Percentiles rank a stretch among this genome's conserved stretches.
Evolutionary conservation across 495 filamentous ascomycete species (phyloP).

Genomic region (Lasiosphaeriaceae sp.): DNA sequence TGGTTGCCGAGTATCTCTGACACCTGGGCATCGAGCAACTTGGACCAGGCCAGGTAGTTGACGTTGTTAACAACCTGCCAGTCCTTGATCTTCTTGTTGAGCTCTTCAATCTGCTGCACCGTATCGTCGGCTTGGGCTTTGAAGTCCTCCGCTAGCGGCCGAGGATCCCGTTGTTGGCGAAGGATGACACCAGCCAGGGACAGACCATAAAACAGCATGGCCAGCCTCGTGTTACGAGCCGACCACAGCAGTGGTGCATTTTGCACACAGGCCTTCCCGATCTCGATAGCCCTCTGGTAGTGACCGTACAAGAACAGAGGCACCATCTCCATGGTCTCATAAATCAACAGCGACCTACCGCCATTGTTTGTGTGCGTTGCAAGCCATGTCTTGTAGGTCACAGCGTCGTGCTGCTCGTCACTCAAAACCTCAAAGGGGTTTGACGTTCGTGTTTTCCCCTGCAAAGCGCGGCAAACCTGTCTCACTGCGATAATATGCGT

Average conservation of each 20-base stretch:
- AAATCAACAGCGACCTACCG: conserved; percentile 61
- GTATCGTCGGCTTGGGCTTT: conserved; percentile 53
- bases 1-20: conserved; percentile 61
- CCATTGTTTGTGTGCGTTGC: conserved; percentile 35
- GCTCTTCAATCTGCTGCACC: conserved; percentile 51
- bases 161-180: conserved; percentile 51
- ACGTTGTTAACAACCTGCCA: conserved; percentile 65
- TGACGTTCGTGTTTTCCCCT: conserved; percentile 71
- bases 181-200: conserved; percentile 62
- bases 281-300: conserved; percentile 61
- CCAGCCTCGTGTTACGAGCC: conserved; percentile 59
- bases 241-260: conserved; percentile 66
- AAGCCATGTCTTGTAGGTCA: conserved; percentile 59
- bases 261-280: conserved; percentile 60
- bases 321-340: conserved; percentile 68
- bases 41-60: conserved; percentile 77
- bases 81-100: conserved; percentile 58
- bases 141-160: conserved; percentile 46
- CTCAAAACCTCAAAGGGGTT: conserved; percentile 59
- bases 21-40: conserved; percentile 69
- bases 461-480: conserved; percentile 73
- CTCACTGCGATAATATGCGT: conserved; percentile 64
- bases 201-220: conserved; percentile 65
- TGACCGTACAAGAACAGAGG: conserved; percentile 74
- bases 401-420: conserved; percentile 65